These are phyloP conservation scores for Pharus latifolius DNA, from an alignment of 176 grass and related monocot species.

Conservation along the genomic window DNA sequence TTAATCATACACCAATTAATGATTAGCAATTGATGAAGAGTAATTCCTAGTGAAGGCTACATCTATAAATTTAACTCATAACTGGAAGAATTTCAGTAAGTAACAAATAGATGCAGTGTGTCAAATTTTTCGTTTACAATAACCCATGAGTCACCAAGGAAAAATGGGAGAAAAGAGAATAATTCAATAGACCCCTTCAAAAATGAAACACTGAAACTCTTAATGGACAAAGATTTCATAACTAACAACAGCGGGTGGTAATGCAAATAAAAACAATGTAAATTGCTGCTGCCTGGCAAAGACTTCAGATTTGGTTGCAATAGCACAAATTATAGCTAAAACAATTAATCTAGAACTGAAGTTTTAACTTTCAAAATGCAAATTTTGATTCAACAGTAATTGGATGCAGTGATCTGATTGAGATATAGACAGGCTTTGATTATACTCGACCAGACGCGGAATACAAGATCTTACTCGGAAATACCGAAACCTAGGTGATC, in stretches of 20 bases:
- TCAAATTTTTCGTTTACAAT: not conserved
- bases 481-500: too few species aligned
- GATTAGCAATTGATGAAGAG: not conserved
- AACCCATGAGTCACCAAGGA: too few species aligned
- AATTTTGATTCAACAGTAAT: too few species aligned
- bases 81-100: not conserved
- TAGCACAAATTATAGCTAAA: not conserved
- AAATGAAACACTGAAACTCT: not conserved
- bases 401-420: too few species aligned
- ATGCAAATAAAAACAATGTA: not conserved
- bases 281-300: not conserved
- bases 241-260: not conserved
- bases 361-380: not conserved
- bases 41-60: not conserved
- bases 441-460: too few species aligned
- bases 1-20: not conserved
- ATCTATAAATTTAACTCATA: not conserved
- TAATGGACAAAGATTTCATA: not conserved
- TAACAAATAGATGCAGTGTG: not conserved
- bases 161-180: not conserved
- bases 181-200: slow-evolving; percentile 72
- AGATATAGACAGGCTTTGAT: too few species aligned
- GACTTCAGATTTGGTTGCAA: not conserved
- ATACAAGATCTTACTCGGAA: too few species aligned
- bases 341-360: not conserved